Evolutionary conservation across 495 filamentous ascomycete species (phyloP), one percentile per base, ranked within the genome.

Genomic region (Aspergillus campestris): DNA sequence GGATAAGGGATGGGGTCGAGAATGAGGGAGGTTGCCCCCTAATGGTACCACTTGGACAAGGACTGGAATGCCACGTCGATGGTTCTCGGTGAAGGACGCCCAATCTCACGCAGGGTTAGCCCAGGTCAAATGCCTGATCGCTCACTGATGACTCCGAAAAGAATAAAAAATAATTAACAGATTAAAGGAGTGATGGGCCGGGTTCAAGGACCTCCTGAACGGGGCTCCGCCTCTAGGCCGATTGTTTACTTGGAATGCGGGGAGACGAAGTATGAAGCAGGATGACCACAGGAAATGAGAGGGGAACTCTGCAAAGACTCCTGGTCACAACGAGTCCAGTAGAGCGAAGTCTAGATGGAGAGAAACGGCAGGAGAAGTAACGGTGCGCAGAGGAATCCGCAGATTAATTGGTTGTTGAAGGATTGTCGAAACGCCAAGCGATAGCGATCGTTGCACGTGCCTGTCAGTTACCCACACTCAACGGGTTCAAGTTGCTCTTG

Each of bases 61-160:
- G 45, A 29, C 55, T 57, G 54, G 48, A 70, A 66, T 65, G 64
- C 60, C 63, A 62, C 59, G 63, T 64, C 58, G 51, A 58, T 58
- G 45, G 34, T 24, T 24, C 18, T 24, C 18, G 18, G 4, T 24
- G 18, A 24, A 24, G 1, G 43, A 47, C 50, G 47, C 52, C 50
- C 50, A 48, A 53, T 60, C 59, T 57, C 34, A 50, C 36, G 50
- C 55, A 58, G 51, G 45, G 50, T 55, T 32, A 45, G 4, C 48
- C 34, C 44, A 47, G 37, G 32, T 13, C 31, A 29, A 52, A 37
- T 18, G 33, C 12, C 18, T 47, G 55, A 52, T 40, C 52, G 9
- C 41, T 13, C 28, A 49, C 38, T 34, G 18, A 40, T 42, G 38
- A 18, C 47, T 34, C 47, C 36, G 41, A 42, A 40, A 43, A 36